Conservation (phyloP, 2,329 filamentous ascomycete species). For the Leptosphaerulina australis region DNA sequence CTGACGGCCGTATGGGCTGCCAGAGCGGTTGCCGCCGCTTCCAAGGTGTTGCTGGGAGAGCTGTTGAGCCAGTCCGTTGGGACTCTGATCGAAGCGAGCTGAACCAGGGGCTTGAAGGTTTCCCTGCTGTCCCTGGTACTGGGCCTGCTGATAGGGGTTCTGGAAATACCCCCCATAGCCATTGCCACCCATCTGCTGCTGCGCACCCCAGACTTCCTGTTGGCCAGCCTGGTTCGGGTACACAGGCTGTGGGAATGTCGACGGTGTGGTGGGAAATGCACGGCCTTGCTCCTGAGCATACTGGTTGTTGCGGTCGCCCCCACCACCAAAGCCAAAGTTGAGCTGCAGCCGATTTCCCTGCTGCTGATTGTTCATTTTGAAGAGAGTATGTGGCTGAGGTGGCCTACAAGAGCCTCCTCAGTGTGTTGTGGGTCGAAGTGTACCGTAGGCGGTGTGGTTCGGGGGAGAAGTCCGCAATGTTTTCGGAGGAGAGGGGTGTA, state of each 20-base stretch:
- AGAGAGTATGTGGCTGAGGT: slow-evolving; percentile 16
- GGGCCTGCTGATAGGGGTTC: slow-evolving; percentile 54
- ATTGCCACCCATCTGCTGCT: slow-evolving; percentile 51
- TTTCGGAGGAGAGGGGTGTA: slow-evolving; percentile 19
- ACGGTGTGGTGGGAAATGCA: slow-evolving; percentile 74
- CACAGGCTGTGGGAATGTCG: slow-evolving; percentile 93
- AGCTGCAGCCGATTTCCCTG: slow-evolving; percentile 57
- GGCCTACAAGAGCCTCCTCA: slow-evolving; percentile 9
- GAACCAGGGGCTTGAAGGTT: slow-evolving; percentile 58
- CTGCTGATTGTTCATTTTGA: slow-evolving; percentile 48
- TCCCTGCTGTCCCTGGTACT: slow-evolving; percentile 58
- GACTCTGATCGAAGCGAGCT: slow-evolving; percentile 74
- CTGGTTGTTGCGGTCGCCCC: slow-evolving; percentile 47
- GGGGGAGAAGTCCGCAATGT: slow-evolving; percentile 24
- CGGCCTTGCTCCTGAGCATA: slow-evolving; percentile 54
- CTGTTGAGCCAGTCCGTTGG: slow-evolving; percentile 90
- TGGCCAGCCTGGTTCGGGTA: slow-evolving; percentile 65
- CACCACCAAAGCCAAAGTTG: slow-evolving; percentile 56
- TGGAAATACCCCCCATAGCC: slow-evolving; percentile 58
- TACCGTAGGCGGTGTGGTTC: slow-evolving; percentile 16
- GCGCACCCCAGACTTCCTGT: slow-evolving; percentile 65
- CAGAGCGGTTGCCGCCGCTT: slow-evolving; percentile 67
- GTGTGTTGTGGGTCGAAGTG: slow-evolving; percentile 12
- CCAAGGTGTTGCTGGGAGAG: slow-evolving; percentile 95
- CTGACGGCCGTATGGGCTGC: slow-evolving; percentile 70